Conservation (phyloP, 768 basidiomycete genomes). For the Rossbeevera mucosa region DNA sequence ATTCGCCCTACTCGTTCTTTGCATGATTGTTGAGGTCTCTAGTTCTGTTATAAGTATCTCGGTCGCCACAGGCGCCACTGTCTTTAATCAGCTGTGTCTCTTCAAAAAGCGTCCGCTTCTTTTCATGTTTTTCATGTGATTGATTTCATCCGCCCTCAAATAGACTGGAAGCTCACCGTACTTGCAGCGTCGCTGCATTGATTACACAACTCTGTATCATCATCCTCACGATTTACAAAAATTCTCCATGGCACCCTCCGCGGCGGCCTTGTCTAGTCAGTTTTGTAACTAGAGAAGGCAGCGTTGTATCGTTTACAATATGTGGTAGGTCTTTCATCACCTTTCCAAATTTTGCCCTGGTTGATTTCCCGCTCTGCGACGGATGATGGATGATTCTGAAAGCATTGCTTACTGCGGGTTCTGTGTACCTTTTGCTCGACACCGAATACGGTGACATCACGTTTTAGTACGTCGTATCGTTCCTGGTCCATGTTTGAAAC, state of each 20-base stretch:
- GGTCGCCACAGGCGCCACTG: neutral
- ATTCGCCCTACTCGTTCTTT: conserved; percentile 1
- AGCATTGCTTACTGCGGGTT: conserved; percentile 2
- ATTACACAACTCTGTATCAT: conserved; percentile 1
- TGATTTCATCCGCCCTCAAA: neutral
- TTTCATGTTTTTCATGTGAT: conserved; percentile 7
- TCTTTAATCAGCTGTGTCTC: conserved; percentile 6
- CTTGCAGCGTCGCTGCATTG: neutral
- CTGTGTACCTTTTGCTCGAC: conserved; percentile 6
- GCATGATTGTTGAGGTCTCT: neutral
- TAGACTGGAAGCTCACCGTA: neutral
- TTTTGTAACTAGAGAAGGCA: conserved; percentile 5
- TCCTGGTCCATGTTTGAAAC: neutral
- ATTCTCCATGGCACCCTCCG: neutral
- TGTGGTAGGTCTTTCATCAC: neutral
- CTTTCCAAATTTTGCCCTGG: neutral
- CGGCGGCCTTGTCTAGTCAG: neutral
- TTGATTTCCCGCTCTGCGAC: neutral
- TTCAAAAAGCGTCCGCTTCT: conserved; percentile 1
- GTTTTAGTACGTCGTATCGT: conserved; percentile 8
- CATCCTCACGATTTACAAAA: conserved; percentile 4
- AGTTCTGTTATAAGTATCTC: neutral
- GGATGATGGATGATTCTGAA: neutral
- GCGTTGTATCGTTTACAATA: neutral
- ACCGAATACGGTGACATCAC: conserved; percentile 3